Percentiles rank a stretch among this genome's conserved stretches.
Conservation (phyloP, 352 stramenopile species). For the Phytophthora pinifolia region DNA sequence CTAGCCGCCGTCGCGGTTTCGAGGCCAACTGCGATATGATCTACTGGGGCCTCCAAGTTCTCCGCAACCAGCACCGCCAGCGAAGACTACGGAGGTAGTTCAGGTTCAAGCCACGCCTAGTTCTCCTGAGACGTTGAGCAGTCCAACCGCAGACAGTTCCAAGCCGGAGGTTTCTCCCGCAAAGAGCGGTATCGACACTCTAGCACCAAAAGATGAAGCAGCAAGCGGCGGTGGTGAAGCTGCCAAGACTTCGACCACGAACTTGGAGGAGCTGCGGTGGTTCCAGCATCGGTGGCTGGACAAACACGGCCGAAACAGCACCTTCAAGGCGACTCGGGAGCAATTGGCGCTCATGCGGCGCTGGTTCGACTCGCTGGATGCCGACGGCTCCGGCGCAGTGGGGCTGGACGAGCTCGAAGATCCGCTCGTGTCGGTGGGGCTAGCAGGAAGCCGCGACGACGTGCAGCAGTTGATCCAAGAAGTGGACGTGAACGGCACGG, state of each 20-base stretch:
- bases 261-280: conserved; percentile 72
- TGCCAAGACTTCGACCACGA: conserved; percentile 26
- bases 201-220: neutral
- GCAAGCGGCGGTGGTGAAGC: neutral
- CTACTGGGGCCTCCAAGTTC: conserved; percentile 13
- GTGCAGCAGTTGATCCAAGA: conserved; percentile 73
- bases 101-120: neutral
- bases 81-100: neutral
- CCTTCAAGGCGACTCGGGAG: conserved; percentile 64
- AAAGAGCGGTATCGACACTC: neutral
- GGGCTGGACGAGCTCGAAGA: conserved; percentile 84
- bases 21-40: conserved; percentile 34
- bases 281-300: conserved; percentile 76
- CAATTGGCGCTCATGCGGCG: conserved; percentile 69
- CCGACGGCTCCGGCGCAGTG: conserved; percentile 78
- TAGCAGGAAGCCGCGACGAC: conserved; percentile 72
- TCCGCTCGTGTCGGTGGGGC: conserved; percentile 85
- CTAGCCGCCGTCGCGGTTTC: conserved; percentile 50
- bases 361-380: conserved; percentile 90
- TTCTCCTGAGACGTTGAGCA: conserved; percentile 1
- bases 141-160: neutral
- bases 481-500: conserved; percentile 64
- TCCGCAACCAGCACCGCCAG: neutral
- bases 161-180: conserved; percentile 9
- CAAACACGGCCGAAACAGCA: conserved; percentile 71